A percentile compares a stretch with the other conserved stretches of the same genome.
These are phyloP conservation scores for Xenoacremonium recifei DNA, from an alignment of 2,329 filamentous ascomycete genomes.

Conservation along the genomic window DNA sequence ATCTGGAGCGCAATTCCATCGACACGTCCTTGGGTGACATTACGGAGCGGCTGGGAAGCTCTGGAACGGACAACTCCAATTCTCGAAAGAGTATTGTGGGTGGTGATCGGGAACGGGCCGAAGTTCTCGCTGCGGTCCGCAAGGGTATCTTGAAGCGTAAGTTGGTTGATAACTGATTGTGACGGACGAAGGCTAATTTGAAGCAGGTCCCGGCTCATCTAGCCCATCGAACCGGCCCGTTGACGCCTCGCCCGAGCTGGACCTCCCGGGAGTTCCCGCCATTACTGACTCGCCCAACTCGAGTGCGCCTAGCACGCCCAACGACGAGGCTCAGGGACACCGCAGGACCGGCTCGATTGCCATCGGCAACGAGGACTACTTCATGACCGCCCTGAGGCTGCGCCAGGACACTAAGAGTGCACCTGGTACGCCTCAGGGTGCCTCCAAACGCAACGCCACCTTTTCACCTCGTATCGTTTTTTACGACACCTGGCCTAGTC, in stretches of 20 bases:
- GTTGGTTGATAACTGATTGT: conserved; percentile 11
- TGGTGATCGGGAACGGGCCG: conserved; percentile 84
- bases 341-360: conserved; percentile 68
- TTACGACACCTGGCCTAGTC: conserved; percentile 92
- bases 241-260: conserved; percentile 56
- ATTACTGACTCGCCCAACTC: conserved; percentile 78
- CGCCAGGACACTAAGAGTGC: conserved; percentile 76
- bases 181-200: conserved; percentile 13
- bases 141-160: conserved; percentile 94
- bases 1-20: conserved; percentile 77
- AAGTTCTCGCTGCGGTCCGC: conserved; percentile 86
- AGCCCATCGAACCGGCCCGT: conserved; percentile 62
- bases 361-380: conserved; percentile 85
- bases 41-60: conserved; percentile 54
- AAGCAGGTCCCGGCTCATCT: conserved; percentile 56
- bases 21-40: conserved; percentile 57
- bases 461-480: conserved; percentile 95
- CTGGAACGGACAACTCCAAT: conserved; percentile 59
- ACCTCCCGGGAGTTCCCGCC: conserved; percentile 60
- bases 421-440: conserved; percentile 71
- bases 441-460: conserved; percentile 61
- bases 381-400: conserved; percentile 73
- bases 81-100: conserved; percentile 87
- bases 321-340: conserved; percentile 69
- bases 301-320: conserved; percentile 84